Evolutionary conservation across 225 moss, liverwort and hornwort genomes (phyloP).

Genomic region (Sphagnum tenellum): DNA sequence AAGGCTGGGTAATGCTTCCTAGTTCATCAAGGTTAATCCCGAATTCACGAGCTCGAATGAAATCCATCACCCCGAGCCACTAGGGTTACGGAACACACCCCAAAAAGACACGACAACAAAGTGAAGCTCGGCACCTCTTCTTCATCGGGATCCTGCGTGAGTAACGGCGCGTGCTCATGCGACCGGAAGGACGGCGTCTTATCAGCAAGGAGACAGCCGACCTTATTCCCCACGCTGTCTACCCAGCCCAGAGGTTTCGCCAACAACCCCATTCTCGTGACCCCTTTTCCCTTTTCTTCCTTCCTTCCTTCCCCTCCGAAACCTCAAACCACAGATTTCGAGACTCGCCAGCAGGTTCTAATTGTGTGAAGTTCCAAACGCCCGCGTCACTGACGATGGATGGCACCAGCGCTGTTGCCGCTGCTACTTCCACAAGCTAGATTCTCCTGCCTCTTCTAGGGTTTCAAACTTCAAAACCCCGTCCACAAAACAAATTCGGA

Average conservation of each 20-base stretch:
- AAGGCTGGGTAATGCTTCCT: too few relatives aligned
- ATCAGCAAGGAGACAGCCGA: conserved; percentile 34
- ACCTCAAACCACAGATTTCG: too few relatives aligned
- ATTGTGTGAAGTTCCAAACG: too few relatives aligned
- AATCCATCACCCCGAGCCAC: neutral
- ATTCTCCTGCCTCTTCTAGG: too few relatives aligned
- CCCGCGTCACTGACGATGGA: too few relatives aligned
- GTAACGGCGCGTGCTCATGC: conserved; percentile 12
- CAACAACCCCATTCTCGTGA: conserved; percentile 37
- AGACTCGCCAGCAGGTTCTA: too few relatives aligned
- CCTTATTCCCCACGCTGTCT: conserved; percentile 36
- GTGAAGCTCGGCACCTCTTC: neutral
- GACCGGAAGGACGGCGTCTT: conserved; percentile 6
- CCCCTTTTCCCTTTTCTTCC: too few relatives aligned
- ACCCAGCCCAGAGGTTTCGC: conserved; percentile 46
- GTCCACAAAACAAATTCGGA: too few relatives aligned
- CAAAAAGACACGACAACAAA: neutral
- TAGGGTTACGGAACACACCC: neutral
- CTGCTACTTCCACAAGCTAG: too few relatives aligned
- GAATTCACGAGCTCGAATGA: neutral
- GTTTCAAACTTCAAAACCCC: too few relatives aligned
- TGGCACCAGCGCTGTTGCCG: too few relatives aligned
- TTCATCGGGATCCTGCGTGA: conserved; percentile 25
- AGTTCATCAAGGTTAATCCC: neutral
- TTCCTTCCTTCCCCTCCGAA: too few relatives aligned